These are phyloP conservation scores for Yarrowia divulgata DNA, from an alignment of 805 yeast species.

Conservation along the genomic window DNA sequence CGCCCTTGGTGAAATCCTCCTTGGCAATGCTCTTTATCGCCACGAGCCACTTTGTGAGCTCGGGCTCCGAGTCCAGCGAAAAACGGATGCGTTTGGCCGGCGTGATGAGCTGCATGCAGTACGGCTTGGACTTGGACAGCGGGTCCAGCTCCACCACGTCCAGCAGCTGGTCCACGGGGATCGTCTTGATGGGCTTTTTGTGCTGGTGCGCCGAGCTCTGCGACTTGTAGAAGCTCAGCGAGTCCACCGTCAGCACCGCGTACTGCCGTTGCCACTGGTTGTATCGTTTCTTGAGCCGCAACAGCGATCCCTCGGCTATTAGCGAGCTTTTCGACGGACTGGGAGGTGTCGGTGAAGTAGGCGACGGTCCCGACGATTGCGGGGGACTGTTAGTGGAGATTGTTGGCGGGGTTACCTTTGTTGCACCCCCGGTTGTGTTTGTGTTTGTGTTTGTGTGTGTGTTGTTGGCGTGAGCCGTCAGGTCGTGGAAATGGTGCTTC, in stretches of 20 bases:
- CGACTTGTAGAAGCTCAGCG: conserved; percentile 54
- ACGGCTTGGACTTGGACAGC: conserved; percentile 53
- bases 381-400: conserved; percentile 37
- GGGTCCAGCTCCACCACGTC: conserved; percentile 60
- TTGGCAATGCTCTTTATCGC: conserved; percentile 50
- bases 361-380: conserved; percentile 10
- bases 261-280: conserved; percentile 59
- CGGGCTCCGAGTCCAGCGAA: conserved; percentile 57
- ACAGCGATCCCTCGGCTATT: conserved; percentile 55
- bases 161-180: conserved; percentile 40
- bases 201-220: conserved; percentile 41
- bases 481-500: neutral
- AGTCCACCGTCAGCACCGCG: conserved; percentile 55
- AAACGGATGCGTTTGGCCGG: conserved; percentile 56
- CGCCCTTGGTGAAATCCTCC: conserved; percentile 12
- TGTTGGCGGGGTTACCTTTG: conserved; percentile 13
- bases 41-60: conserved; percentile 59
- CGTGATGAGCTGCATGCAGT: conserved; percentile 59
- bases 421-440: no score
- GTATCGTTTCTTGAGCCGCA: conserved; percentile 54
- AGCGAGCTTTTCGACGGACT: neutral
- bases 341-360: neutral
- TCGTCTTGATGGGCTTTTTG: conserved; percentile 41
- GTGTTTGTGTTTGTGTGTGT: no score
- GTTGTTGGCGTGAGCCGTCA: no score